Evolutionary conservation across 2,329 filamentous ascomycete genomes (phyloP), one percentile per base, ranked within the genome.

Genomic region (Davidsoniella virescens): DNA sequence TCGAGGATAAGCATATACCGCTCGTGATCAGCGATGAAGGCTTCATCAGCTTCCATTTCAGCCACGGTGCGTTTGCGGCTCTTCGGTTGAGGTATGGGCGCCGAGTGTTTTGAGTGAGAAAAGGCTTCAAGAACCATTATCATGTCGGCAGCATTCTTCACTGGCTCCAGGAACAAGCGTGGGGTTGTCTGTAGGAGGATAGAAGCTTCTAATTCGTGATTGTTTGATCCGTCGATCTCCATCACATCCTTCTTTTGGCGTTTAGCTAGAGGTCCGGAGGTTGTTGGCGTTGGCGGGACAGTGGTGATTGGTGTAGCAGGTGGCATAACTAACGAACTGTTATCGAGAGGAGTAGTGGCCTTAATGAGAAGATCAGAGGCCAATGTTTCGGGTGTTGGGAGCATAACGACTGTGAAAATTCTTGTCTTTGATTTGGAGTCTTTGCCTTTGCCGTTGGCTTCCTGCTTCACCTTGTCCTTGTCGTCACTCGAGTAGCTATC

Each of bases 11-110:
- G 80, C 87, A 98, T 92, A 57, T 87, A 93, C 44, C 87, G 78
- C 64, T 98, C 88, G 56, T 87, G 80, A 53, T 87, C 85, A 18
- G 88, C 90, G 0, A 87, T 87, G 53, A 87, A 73, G 1, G 92
- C 90, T 65, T 98, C 88, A 60, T 98, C 92, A 6, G 90, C 90
- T 7, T 87, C 92, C 69, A 96, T 78, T 62, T 98, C 90, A 7
- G 92, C 92, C 16, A 93, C 82, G 0, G 92, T 98, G 55, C 90
- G 80, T 71, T 98, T 96, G 52, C 92, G 75, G 6, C 81, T 82
- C 70, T 94, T 95, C 2, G 87, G 87, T 54, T 83, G 76, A 0
- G 92, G 90, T 8, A 87, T 81, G 41, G 78, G 70, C 46, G 82
- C 76, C 26, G 78, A 75, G 62, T 95, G 85, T 51, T 87, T 78